Conservation (phyloP, 2,329 filamentous ascomycete species). For the Fusarium pseudograminearum region DNA sequence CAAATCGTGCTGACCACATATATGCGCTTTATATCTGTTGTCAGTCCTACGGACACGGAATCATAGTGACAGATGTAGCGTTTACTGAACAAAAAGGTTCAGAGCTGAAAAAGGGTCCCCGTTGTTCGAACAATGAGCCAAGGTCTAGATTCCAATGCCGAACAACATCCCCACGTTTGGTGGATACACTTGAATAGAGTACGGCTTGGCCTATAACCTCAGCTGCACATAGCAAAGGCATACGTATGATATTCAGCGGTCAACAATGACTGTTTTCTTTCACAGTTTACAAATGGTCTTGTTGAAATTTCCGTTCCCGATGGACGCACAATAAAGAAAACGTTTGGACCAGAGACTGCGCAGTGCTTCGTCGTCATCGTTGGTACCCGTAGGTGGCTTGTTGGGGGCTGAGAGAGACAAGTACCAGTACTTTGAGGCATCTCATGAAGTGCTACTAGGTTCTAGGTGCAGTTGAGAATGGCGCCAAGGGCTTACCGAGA, state of each 20-base stretch:
- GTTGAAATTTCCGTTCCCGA: constrained; percentile 2
- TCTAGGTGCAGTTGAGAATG: constrained; percentile 1
- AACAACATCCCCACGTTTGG: constrained; percentile 33
- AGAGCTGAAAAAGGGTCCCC: constrained; percentile 21
- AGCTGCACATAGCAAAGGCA: constrained; percentile 18
- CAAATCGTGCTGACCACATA: background rate
- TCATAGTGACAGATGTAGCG: background rate
- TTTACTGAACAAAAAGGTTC: background rate
- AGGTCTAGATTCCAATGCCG: constrained; percentile 31
- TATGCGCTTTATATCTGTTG: background rate
- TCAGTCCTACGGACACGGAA: constrained; percentile 23
- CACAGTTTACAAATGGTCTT: background rate
- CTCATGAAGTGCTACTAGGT: background rate
- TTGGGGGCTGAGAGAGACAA: constrained; percentile 19
- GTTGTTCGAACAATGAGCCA: background rate
- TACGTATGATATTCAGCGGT: constrained; percentile 25
- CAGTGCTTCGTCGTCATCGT: constrained; percentile 41
- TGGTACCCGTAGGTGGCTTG: constrained; percentile 32
- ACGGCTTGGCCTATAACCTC: constrained; percentile 27
- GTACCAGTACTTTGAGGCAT: constrained; percentile 25
- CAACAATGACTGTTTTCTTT: background rate
- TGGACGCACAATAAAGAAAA: background rate
- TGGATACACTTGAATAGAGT: constrained; percentile 27
- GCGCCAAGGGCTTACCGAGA: constrained; percentile 33
- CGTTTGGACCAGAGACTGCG: constrained; percentile 17